Base-by-base conservation (phyloP, 2,329 filamentous ascomycete species). In the Colletotrichum sp. region DNA sequence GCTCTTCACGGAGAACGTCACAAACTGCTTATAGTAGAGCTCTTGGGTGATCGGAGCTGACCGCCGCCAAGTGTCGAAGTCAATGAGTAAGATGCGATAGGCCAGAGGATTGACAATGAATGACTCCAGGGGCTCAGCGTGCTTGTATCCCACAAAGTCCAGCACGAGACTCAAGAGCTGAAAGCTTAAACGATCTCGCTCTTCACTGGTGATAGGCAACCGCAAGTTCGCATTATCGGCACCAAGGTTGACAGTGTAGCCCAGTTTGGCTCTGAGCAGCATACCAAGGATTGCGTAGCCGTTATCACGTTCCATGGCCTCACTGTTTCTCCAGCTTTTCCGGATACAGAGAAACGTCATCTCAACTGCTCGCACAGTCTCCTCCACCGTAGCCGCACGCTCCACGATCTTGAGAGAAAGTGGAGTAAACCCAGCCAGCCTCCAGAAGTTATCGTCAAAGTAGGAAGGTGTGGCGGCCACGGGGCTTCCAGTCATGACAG, bases 101-200 rank as follows among this genome's bases (percentile, higher is more conserved):
- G 96, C 97, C 77, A 99, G 89, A 0, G 97, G 96, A 80, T 99
- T 99, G 79, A 98, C 94, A 82, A 99, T 97, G 80, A 98, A 95
- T 2, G 96, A 98, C 74, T 96, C 93, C 74, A 95, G 92, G 1
- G 96, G 95, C 39, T 93, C 89, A n/a, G 91, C 87, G 78, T 94
- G 93, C 76, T 96, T 93, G 83, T 98, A 98, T 5, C 97, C 97
- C 75, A 98, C 93, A 82, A 98, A 99, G 9, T 91, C 90, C 22
- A 99, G 89, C 6, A 98, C 92, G 28, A 96, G 87, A 73, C 92
- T 93, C 8, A 99, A 88, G 10, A 98, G 87, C 77, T 94, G 86
- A 81, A 93, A 87, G 74, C 88, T 86, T 76, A 92, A 80, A 78
- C 85, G 87, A 72, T 92, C 89, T 77, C 89, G 88, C 71, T 92